Evolutionary conservation across 768 basidiomycete genomes (phyloP).

Genomic region (Leccinum pellstonianum): DNA sequence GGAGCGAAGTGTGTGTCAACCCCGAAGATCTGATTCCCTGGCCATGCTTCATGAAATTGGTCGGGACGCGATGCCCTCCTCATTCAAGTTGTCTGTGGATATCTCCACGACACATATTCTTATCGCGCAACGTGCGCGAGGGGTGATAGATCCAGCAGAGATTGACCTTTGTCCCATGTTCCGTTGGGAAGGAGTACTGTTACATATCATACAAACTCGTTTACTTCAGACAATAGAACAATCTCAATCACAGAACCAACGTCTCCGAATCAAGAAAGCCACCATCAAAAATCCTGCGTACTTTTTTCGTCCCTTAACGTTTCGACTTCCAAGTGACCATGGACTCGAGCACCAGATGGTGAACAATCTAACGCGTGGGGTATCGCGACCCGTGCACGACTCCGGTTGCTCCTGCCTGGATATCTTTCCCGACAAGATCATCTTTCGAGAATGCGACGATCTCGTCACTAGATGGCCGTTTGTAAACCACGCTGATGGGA

Average conservation of each 20-base stretch:
- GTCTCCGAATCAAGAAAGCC: not conserved
- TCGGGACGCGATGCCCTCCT: too few species aligned
- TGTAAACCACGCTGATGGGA: not conserved
- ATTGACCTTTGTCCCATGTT: not conserved
- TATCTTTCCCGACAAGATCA: not conserved
- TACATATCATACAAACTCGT: not conserved
- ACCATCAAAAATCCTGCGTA: too few species aligned
- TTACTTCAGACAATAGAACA: not conserved
- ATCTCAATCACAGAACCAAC: not conserved
- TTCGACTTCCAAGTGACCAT: not conserved
- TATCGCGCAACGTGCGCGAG: too few species aligned
- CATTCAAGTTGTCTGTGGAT: too few species aligned
- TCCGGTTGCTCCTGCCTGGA: not conserved
- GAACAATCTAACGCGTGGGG: not conserved
- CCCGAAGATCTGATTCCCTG: too few species aligned
- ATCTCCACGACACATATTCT: too few species aligned
- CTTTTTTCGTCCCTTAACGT: too few species aligned
- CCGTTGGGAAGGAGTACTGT: not conserved
- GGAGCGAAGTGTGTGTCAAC: too few species aligned
- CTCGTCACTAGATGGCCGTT: constrained; percentile 6
- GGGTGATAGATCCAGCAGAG: too few species aligned
- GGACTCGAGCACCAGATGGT: too few species aligned
- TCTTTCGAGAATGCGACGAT: constrained; percentile 1
- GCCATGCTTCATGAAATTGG: too few species aligned
- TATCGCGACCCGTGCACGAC: not conserved